phyloP scores from a whole-genome alignment of 2,329 filamentous ascomycete genomes.

The Pseudogymnoascus sp. region DNA sequence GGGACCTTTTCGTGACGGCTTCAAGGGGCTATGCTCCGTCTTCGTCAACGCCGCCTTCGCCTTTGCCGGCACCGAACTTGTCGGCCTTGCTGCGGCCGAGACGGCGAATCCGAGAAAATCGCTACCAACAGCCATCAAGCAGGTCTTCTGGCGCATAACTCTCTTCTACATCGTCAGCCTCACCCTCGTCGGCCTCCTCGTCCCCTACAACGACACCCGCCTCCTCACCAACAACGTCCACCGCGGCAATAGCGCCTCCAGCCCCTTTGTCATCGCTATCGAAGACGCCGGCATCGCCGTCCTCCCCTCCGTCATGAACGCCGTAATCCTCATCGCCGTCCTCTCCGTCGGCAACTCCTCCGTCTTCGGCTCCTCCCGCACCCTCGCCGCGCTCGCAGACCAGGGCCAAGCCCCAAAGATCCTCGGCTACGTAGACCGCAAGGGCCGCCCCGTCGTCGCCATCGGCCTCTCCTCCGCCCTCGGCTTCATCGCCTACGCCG shows the following conservation, averaged over 20 bases:
- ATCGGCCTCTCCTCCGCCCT: conserved; percentile 61
- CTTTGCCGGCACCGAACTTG: conserved; percentile 69
- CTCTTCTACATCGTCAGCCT: conserved; percentile 85
- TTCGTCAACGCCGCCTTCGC: conserved; percentile 72
- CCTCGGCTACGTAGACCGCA: conserved; percentile 73
- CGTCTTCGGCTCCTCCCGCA: conserved; percentile 85
- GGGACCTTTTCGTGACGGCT: conserved; percentile 77
- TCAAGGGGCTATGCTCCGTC: conserved; percentile 74
- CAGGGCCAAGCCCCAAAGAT: conserved; percentile 74
- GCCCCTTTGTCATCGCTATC: conserved; percentile 91
- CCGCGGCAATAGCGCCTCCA: conserved; percentile 53
- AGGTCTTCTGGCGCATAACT: conserved; percentile 90
- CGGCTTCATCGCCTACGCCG: conserved; percentile 72
- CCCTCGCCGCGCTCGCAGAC: conserved; percentile 81
- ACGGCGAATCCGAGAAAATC: conserved; percentile 74
- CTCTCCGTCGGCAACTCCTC: conserved; percentile 76
- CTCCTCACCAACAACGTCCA: conserved; percentile 43
- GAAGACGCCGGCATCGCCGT: conserved; percentile 73
- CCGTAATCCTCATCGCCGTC: conserved; percentile 53
- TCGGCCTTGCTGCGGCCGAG: conserved; percentile 71
- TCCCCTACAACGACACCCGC: conserved; percentile 61
- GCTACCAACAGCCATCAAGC: conserved; percentile 80
- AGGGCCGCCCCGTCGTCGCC: conserved; percentile 70
- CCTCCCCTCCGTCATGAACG: conserved; percentile 85
- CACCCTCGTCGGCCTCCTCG: conserved; percentile 71